These are phyloP conservation scores for Citrus reticulata DNA, from an alignment of 345 rosid genomes.

Conservation along the genomic window DNA sequence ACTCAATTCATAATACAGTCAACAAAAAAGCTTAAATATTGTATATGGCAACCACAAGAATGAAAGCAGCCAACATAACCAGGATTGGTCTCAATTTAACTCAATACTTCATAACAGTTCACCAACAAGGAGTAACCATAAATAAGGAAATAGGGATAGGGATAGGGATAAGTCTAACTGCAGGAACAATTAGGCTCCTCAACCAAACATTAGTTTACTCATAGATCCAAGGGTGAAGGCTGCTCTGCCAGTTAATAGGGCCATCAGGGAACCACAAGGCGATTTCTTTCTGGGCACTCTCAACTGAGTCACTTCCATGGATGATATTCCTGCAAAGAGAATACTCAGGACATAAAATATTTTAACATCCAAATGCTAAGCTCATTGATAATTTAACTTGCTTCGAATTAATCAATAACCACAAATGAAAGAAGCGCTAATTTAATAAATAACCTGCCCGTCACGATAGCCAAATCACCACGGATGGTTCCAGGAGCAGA, in stretches of 20 bases:
- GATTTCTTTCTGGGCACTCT: constrained; percentile 82
- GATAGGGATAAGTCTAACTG: too few relatives aligned
- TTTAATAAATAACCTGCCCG: constrained; percentile 56
- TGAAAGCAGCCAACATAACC: background rate
- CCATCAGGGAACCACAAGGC: constrained; percentile 93
- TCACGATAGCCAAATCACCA: constrained; percentile 83
- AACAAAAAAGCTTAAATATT: too few relatives aligned
- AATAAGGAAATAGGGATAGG: background rate
- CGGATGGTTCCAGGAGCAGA: constrained; percentile 97
- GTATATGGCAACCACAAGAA: too few relatives aligned
- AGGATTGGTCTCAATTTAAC: background rate
- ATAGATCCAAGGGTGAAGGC: constrained; percentile 79
- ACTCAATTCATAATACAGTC: too few relatives aligned
- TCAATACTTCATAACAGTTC: constrained; percentile 1
- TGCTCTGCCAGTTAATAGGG: constrained; percentile 76
- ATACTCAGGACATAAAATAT: background rate
- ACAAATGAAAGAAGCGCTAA: background rate
- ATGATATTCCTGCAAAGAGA: constrained; percentile 63
- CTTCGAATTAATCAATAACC: background rate
- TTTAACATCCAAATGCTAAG: background rate
- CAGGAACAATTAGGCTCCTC: background rate
- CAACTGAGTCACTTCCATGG: constrained; percentile 86
- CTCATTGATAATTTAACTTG: background rate
- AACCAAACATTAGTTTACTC: constrained; percentile 32
- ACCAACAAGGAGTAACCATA: background rate